Conservation (phyloP, 2,329 filamentous ascomycete species). For the Sporothrix brasiliensis region DNA sequence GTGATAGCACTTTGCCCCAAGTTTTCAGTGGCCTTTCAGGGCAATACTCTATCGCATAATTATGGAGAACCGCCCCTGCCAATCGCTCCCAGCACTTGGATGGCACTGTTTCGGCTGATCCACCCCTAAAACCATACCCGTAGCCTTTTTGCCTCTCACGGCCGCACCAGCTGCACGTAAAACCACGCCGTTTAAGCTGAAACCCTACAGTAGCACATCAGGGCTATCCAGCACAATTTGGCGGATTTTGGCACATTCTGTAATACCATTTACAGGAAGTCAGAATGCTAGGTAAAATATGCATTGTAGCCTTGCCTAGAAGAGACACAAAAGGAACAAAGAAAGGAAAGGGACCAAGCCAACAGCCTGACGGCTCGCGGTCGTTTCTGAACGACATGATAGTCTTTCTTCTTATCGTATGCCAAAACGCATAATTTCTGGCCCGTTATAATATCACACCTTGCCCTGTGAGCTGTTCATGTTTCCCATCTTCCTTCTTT, state of each 20-base stretch:
- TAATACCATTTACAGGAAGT: background rate
- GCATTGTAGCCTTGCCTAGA: background rate
- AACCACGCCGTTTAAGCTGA: constrained; percentile 6
- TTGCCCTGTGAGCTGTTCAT: background rate
- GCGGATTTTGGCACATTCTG: too few species aligned
- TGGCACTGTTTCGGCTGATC: background rate
- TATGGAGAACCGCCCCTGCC: constrained; percentile 1
- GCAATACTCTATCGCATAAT: background rate
- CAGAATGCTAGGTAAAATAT: background rate
- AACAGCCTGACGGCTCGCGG: constrained; percentile 13
- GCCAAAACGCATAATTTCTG: background rate
- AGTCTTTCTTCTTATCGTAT: background rate
- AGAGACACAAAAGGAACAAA: background rate
- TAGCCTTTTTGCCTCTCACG: background rate
- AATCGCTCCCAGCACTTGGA: constrained; percentile 7
- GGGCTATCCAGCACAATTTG: constrained; percentile 2
- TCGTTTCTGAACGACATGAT: constrained; percentile 7
- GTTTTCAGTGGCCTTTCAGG: background rate
- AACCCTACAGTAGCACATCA: constrained; percentile 18
- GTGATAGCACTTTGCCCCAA: constrained; percentile 9
- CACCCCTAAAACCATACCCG: background rate
- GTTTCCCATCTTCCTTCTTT: background rate
- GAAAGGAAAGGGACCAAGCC: background rate
- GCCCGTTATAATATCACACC: background rate
- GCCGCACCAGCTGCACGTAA: background rate